Percentiles rank a stretch among this genome's conserved stretches.
Conservation (phyloP, 495 filamentous ascomycete species). For the Thermochaetoides thermophila region DNA sequence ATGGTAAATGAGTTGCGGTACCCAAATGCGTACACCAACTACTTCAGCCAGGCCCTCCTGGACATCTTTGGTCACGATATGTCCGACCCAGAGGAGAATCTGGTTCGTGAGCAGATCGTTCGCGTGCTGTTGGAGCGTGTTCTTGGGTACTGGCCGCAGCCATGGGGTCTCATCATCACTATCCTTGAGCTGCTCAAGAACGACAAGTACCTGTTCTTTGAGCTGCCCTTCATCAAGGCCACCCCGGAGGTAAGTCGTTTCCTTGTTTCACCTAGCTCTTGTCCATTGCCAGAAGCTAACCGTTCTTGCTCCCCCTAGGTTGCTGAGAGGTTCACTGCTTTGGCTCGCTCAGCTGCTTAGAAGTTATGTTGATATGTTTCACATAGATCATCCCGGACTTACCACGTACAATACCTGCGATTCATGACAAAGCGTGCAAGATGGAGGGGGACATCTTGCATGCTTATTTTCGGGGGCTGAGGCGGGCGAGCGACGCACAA, state of each 20-base stretch:
- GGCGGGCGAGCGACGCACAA: too few species aligned
- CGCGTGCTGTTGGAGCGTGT: constrained; percentile 76
- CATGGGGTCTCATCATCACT: constrained; percentile 89
- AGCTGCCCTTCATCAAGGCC: constrained; percentile 79
- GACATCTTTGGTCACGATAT: constrained; percentile 72
- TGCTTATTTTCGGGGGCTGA: too few species aligned
- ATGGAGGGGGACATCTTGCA: too few species aligned
- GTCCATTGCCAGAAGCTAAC: too few species aligned
- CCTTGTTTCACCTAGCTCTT: too few species aligned
- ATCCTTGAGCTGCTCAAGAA: constrained; percentile 86
- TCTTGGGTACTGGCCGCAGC: constrained; percentile 82
- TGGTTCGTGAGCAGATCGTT: constrained; percentile 80
- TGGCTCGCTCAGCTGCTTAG: constrained; percentile 3
- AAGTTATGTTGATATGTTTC: background rate
- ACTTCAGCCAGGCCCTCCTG: constrained; percentile 77
- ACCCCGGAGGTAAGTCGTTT: constrained; percentile 59
- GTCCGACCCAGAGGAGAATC: constrained; percentile 60
- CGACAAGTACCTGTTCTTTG: constrained; percentile 76
- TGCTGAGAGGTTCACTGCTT: constrained; percentile 19
- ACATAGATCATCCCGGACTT: too few species aligned
- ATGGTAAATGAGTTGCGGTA: constrained; percentile 88
- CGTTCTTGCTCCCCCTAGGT: constrained; percentile 19
- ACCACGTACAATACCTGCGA: too few species aligned
- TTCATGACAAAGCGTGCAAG: too few species aligned
- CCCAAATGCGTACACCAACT: constrained; percentile 79